A percentile compares a stretch with the other conserved stretches of the same genome.
phyloP scores from a whole-genome alignment of 2,329 filamentous ascomycete genomes.

The Beauveria pseudobassiana region DNA sequence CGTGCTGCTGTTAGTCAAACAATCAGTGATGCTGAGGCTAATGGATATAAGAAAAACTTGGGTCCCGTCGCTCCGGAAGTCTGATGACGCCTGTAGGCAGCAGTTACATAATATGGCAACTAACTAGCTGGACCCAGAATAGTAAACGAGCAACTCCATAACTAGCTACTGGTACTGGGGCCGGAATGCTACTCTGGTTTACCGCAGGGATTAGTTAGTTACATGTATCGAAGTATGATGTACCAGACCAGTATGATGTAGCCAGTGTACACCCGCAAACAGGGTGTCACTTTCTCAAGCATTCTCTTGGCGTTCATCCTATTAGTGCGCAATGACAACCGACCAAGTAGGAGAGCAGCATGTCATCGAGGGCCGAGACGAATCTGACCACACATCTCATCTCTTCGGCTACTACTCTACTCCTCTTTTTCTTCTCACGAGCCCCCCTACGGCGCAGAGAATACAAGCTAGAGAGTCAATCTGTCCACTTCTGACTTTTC shows the following conservation, averaged over 20 bases:
- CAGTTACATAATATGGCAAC: no score
- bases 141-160: neutral
- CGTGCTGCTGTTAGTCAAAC: neutral
- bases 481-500: neutral
- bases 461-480: neutral
- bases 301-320: neutral
- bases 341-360: neutral
- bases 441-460: neutral
- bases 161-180: neutral
- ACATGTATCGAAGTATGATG: no score
- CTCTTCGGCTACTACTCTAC: neutral
- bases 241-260: neutral
- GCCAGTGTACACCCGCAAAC: neutral
- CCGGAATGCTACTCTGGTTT: slow-evolving; percentile 6
- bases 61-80: neutral
- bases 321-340: neutral
- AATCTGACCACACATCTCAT: neutral
- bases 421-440: neutral
- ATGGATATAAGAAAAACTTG: neutral
- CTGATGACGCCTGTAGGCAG: neutral
- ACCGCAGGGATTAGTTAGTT: neutral
- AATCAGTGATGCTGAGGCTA: neutral
- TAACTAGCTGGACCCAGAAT: neutral
- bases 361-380: neutral
- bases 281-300: neutral